Conservation (phyloP, 2,329 filamentous ascomycete species). For the Trichoderma breve region DNA sequence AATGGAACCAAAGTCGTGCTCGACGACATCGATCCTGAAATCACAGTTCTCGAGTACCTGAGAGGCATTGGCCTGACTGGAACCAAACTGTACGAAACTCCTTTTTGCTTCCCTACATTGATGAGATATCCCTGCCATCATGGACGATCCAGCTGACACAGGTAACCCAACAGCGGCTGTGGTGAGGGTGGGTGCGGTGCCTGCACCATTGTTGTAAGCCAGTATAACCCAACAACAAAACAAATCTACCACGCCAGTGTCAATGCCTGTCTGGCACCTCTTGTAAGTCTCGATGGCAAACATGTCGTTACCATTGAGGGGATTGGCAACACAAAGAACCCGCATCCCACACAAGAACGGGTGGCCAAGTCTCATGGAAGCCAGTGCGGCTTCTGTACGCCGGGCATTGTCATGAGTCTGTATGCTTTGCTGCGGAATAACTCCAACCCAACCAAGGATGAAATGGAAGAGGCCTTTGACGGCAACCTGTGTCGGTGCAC, state of each 20-base stretch:
- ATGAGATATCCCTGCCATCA: background rate
- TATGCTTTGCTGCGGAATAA: constrained; percentile 91
- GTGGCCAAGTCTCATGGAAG: constrained; percentile 90
- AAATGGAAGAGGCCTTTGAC: constrained; percentile 94
- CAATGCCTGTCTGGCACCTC: constrained; percentile 90
- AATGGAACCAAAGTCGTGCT: constrained; percentile 89
- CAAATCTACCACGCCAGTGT: constrained; percentile 94
- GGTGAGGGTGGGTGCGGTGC: constrained; percentile 95
- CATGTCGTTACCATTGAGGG: constrained; percentile 98
- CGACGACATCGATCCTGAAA: constrained; percentile 84
- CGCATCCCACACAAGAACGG: constrained; percentile 87
- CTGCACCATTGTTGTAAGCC: constrained; percentile 91
- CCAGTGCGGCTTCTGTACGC: constrained; percentile 93
- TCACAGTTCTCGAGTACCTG: constrained; percentile 89
- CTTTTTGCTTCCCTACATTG: background rate
- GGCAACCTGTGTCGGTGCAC: constrained; percentile 95
- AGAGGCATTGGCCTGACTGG: constrained; percentile 90
- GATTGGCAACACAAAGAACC: constrained; percentile 81
- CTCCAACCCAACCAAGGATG: constrained; percentile 70
- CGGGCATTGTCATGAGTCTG: constrained; percentile 95
- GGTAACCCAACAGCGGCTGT: constrained; percentile 60
- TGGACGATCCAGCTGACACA: constrained; percentile 7
- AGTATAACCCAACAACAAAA: constrained; percentile 88
- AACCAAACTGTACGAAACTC: constrained; percentile 69
- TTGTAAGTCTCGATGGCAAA: constrained; percentile 92